Base-by-base conservation (phyloP, 768 basidiomycete species). In the Coprinopsis marcescibilis region DNA sequence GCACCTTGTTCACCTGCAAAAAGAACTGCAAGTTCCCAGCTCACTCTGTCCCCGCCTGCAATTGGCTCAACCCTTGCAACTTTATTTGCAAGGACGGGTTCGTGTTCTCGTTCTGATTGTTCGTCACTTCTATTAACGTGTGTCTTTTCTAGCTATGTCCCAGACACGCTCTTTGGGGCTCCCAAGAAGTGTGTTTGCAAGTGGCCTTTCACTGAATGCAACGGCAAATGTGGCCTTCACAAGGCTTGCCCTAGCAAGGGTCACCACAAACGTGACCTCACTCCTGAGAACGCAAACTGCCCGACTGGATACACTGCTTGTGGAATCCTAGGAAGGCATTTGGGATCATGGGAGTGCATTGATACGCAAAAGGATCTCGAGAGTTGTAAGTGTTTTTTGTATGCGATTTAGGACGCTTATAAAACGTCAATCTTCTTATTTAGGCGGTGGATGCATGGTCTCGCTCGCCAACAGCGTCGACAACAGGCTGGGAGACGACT, bases 391-490 rank as follows among this genome's bases (percentile, higher is more conserved):
- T 70, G 17, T 15, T 15, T 6, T 5, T 24, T 20, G 21, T 24
- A 40, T 33, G 7, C 15, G 29, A 39, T 6, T 38, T 41, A 14
- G 36, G 26, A 12, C 30, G 49, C 25, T 43, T 25, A 19, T 5
- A 23, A 36, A 15, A 3, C 30, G 43, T n/a, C 14, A 49, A 29
- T 43, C 13, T 20, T 21, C 14, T 35, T 36, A 41, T 15, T 13
- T 50, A 77, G 75, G 77, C 51, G 76, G 77, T 33, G 77, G 77
- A 2, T 78, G 77, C 48, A 55, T 58, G 27, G 48, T 71, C 19
- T 56, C 66, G 26, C 52, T 57, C n/a, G 55, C 53, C 8, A 51
- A 48, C 37, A 60, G n/a, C 52, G 57, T 36, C 40, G n/a, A 39
- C 42, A 43, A 12, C 58, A 12, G 20, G 7, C 34, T 58, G n/a